These are phyloP conservation scores for Neltuma alba DNA, from an alignment of 306 rosid genomes.

Conservation along the genomic window DNA sequence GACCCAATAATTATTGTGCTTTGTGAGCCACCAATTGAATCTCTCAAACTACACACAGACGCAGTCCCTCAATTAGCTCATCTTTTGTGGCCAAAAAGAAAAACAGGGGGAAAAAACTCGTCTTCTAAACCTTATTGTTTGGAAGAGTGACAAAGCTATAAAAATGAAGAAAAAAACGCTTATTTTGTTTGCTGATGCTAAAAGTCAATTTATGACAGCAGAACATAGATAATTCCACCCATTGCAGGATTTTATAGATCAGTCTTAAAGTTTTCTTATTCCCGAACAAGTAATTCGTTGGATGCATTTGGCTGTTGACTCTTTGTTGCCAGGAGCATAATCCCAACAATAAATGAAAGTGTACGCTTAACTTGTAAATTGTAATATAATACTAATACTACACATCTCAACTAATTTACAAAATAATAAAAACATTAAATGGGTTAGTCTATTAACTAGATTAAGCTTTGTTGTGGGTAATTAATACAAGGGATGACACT, in stretches of 20 bases:
- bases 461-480: constrained; percentile 34
- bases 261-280: not conserved
- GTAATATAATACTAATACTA: not conserved
- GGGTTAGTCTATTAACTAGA: constrained; percentile 45
- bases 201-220: no score
- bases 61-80: no score
- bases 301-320: not conserved
- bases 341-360: not conserved
- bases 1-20: no score
- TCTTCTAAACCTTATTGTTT: no score
- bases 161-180: no score
- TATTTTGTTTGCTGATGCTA: no score
- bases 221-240: not conserved
- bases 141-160: no score
- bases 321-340: not conserved
- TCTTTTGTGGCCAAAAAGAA: no score
- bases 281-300: not conserved
- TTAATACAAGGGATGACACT: not conserved
- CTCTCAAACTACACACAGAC: no score
- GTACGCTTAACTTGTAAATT: not conserved
- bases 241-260: not conserved
- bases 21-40: no score
- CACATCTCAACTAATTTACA: not conserved
- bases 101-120: no score
- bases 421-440: not conserved